Percentiles rank a stretch among this genome's conserved stretches.
These are phyloP conservation scores for Herpetomonas samuelpessoai DNA, from an alignment of 208 protist genomes.

Conservation along the genomic window DNA sequence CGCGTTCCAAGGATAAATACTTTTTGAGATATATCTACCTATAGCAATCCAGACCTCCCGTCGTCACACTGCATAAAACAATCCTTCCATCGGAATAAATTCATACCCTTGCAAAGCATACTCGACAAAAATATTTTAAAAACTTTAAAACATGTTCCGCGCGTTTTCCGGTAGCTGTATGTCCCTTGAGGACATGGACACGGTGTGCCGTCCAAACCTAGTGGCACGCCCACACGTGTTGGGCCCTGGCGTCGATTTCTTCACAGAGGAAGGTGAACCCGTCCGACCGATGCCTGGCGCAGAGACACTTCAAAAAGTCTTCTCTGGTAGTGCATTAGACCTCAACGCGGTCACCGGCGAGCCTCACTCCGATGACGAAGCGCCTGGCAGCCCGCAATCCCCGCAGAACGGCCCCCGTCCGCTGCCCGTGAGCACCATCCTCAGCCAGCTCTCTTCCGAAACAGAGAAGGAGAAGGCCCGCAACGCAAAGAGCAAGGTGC, in stretches of 20 bases:
- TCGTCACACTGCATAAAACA: too few species aligned
- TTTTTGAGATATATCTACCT: too few species aligned
- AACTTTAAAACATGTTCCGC: slow-evolving; percentile 87
- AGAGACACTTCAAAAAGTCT: slow-evolving; percentile 85
- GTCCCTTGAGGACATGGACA: slow-evolving; percentile 90
- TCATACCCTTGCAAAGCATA: too few species aligned
- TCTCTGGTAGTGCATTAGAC: slow-evolving; percentile 86
- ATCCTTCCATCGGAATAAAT: too few species aligned
- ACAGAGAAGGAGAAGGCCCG: slow-evolving; percentile 72
- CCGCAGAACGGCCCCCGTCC: slow-evolving; percentile 1
- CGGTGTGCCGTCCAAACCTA: slow-evolving; percentile 58
- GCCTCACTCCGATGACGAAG: slow-evolving; percentile 59
- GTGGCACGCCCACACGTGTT: slow-evolving; percentile 77
- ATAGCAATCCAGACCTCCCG: too few species aligned
- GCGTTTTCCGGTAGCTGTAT: slow-evolving; percentile 89
- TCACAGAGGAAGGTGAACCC: slow-evolving; percentile 81
- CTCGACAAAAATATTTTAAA: too few species aligned
- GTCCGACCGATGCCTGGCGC: slow-evolving; percentile 76
- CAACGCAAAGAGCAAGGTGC: slow-evolving; percentile 73
- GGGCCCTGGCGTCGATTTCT: slow-evolving; percentile 84
- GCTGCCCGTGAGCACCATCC: slow-evolving; percentile 67
- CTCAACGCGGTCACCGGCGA: slow-evolving; percentile 79
- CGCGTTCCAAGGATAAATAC: too few species aligned
- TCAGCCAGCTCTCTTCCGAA: slow-evolving; percentile 76
- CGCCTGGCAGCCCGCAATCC: slow-evolving; percentile 7